Base-by-base conservation (phyloP, 306 rosid species). In the Quercus berberidifolia region DNA sequence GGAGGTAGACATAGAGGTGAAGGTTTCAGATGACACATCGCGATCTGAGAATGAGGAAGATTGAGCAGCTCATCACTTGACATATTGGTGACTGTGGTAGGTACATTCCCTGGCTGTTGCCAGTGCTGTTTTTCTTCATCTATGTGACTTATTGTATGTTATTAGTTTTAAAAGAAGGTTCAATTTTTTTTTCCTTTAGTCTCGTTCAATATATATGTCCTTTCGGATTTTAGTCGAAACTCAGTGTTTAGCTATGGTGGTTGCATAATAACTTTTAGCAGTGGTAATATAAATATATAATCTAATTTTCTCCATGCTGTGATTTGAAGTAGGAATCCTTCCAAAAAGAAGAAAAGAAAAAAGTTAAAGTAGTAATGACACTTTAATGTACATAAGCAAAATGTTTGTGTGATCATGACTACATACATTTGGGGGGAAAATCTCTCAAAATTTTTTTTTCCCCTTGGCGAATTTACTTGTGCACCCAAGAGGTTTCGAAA, bases 41-140 rank as follows among this genome's bases (percentile, higher is more conserved):
- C 74, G 19, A 17, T 82, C 80, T 1, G 93, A 86, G 78, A 97
- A 91, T 59, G 92, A 89, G 82, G 94, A 90, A 74, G 79, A 86
- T 58, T 86, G 84, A 89, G 17, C 26, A 68, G 52, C 41, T 68
- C 82, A 75, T 71, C 49, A 71, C 76, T 57, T 81, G 54, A 64
- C 74, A 23, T 69, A 46, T 60, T 80, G 75, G 82, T 83, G 74
- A 73, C 88, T 84, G 82, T 69, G 84, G 91, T 90, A 88, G 88
- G 90, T 52, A 54, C 21, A 17, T 79, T 85, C 71, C 76, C 86
- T 74, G 71, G 6, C 76, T 9, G 17, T n/a, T 33, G 8, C 55
- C 59, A 15, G 55, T 46, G 21, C 20, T 23, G 20, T 49, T 25
- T 76, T 35, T 7, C 71, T 17, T 62, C 33, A 20, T 65, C 20